These are phyloP conservation scores for Termitomyces bulborhizus DNA, from an alignment of 768 basidiomycete genomes.

Conservation along the genomic window DNA sequence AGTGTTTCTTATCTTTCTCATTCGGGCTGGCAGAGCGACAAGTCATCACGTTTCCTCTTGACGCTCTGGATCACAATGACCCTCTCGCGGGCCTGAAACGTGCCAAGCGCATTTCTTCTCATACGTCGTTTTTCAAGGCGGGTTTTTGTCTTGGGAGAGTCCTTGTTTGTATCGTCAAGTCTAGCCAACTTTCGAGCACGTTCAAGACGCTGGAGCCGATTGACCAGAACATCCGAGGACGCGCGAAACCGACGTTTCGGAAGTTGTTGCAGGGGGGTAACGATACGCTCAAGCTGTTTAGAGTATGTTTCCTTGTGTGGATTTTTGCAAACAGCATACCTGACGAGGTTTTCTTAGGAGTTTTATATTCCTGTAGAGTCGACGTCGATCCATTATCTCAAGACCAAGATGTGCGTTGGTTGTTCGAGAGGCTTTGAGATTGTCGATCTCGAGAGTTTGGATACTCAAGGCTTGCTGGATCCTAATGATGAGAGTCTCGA, in stretches of 20 bases:
- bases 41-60: constrained; percentile 93
- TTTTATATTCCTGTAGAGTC: constrained; percentile 99
- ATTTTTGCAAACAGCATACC: too few species aligned
- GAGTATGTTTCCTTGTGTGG: constrained; percentile 37
- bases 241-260: constrained; percentile 87
- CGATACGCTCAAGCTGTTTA: constrained; percentile 88
- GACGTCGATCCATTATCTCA: constrained; percentile 93
- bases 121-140: constrained; percentile 97
- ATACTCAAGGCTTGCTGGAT: constrained; percentile 94
- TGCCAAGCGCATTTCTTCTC: constrained; percentile 91
- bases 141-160: constrained; percentile 88
- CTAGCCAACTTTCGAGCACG: constrained; percentile 89
- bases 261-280: constrained; percentile 93
- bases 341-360: constrained; percentile 45
- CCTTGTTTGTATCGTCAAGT: constrained; percentile 95
- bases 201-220: constrained; percentile 98
- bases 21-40: constrained; percentile 64
- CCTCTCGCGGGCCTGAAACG: constrained; percentile 88
- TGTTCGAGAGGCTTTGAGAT: constrained; percentile 98
- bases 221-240: constrained; percentile 75
- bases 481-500: constrained; percentile 88
- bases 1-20: neutral
- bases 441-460: constrained; percentile 93
- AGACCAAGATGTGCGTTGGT: constrained; percentile 95
- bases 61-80: constrained; percentile 85